A percentile compares a stretch with the other conserved stretches of the same genome.
Evolutionary conservation across 768 basidiomycete genomes (phyloP).

Genomic region (Filobasidium floriforme): DNA sequence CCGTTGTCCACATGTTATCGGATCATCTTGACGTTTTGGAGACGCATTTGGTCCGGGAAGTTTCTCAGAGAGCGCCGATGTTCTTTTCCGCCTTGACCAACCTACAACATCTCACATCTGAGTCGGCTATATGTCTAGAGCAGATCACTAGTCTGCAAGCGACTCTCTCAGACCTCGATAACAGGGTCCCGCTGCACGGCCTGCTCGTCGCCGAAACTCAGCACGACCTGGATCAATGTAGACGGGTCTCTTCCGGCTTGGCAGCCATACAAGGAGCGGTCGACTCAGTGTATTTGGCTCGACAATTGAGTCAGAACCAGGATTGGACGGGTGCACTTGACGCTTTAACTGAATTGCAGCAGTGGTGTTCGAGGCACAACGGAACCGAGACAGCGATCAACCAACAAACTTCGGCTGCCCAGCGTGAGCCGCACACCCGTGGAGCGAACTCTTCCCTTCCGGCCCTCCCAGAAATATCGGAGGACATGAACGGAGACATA

Average conservation of each 20-base stretch:
- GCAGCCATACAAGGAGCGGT: slow-evolving; percentile 40
- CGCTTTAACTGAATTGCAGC: slow-evolving; percentile 39
- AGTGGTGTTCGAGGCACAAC: slow-evolving; percentile 34
- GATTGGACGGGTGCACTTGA: slow-evolving; percentile 81
- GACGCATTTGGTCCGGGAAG: slow-evolving; percentile 86
- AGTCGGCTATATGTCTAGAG: slow-evolving; percentile 71
- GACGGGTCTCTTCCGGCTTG: slow-evolving; percentile 52
- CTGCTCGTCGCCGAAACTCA: slow-evolving; percentile 60
- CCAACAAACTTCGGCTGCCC: no score
- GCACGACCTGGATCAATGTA: slow-evolving; percentile 53
- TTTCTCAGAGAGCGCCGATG: slow-evolving; percentile 77
- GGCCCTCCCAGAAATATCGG: background rate
- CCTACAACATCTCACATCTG: slow-evolving; percentile 80
- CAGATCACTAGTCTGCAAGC: slow-evolving; percentile 66
- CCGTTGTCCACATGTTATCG: slow-evolving; percentile 77
- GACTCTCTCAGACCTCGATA: slow-evolving; percentile 68
- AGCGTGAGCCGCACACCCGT: no score
- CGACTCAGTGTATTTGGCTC: slow-evolving; percentile 56
- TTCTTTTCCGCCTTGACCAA: slow-evolving; percentile 96
- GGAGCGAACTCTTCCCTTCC: background rate
- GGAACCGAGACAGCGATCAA: background rate
- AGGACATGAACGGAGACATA: background rate
- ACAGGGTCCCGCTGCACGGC: slow-evolving; percentile 68
- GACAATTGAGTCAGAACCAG: slow-evolving; percentile 69
- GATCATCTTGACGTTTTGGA: slow-evolving; percentile 89